phyloP scores from a whole-genome alignment of 106 monocot species.

The Dendrobium huoshanense region DNA sequence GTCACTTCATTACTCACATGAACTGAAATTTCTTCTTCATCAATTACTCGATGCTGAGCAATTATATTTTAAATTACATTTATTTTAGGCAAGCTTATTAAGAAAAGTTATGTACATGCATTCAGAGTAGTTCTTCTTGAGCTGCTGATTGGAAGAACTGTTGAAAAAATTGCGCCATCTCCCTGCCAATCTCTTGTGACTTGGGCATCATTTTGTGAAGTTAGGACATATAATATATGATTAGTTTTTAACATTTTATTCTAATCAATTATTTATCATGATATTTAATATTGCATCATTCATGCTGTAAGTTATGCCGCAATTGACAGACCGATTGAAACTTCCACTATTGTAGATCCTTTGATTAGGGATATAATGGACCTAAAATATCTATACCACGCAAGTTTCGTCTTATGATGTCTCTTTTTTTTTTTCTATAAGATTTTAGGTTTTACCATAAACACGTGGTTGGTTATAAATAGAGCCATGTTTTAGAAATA shows the following conservation, averaged over 20 bases:
- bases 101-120: slow-evolving; percentile 94
- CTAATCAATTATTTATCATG: too few relatives aligned
- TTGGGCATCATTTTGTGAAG: slow-evolving; percentile 43
- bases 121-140: slow-evolving; percentile 84
- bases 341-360: slow-evolving; percentile 83
- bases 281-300: slow-evolving; percentile 23
- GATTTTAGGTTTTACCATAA: not conserved
- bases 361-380: slow-evolving; percentile 78
- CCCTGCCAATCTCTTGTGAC: slow-evolving; percentile 74
- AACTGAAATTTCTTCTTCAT: too few relatives aligned
- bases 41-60: too few relatives aligned
- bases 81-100: slow-evolving; percentile 68
- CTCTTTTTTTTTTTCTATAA: not conserved
- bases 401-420: slow-evolving; percentile 6
- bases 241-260: too few relatives aligned
- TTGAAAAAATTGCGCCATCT: slow-evolving; percentile 52
- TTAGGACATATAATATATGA: too few relatives aligned
- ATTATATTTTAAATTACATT: too few relatives aligned
- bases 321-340: slow-evolving; percentile 60
- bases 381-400: slow-evolving; percentile 89
- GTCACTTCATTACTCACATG: not conserved
- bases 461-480: too few relatives aligned
- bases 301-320: slow-evolving; percentile 20
- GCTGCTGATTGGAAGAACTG: slow-evolving; percentile 68
- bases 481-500: too few relatives aligned